Base-by-base conservation (phyloP, 768 basidiomycete species). In the Dioszegia hungarica region DNA sequence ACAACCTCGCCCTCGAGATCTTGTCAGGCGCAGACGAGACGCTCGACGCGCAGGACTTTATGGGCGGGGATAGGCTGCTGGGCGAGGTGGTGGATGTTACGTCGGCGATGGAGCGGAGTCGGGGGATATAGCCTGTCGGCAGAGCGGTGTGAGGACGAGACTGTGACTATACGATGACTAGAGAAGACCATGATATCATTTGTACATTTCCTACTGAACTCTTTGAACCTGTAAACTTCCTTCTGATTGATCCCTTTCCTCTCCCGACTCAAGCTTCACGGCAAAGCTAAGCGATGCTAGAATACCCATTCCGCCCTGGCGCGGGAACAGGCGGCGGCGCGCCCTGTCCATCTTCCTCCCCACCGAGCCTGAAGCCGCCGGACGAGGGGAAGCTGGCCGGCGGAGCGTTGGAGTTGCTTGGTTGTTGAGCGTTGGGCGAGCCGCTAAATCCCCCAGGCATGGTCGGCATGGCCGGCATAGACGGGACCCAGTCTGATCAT, bases 21-120 rank as follows among this genome's bases (percentile, higher is more conserved):
- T 77, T 99, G 56, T 88, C 89, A 84, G 94, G 94, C 43, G 84
- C 86, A 36, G 94, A 99, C 69, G 90, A 95, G 75, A 80, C 78
- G 22, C 80, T 99, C 53, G 86, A 87, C 25, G 81, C 85, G 3
- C 78, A 78, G 1, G 94, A 98, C 71, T 81, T 94, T 64, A 88
- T 97, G 80, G 79, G 82, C 36, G 85, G 91, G 85, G 65, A 41
- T 83, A 59, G 60, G 28, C n/a, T 28, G 10, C 10, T 64, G 34
- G 50, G 44, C 36, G 70, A 68, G 50, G 56, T 68, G 15, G 27
- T 68, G 51, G 70, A 72, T 41, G 63, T 66, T 5, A 68, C 57
- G 24, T 49, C 62, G 2, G 62, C 54, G 15, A 64, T 72, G 70
- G 70, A 72, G 62, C 49, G 64, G 48, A 66, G 64, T 44, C 41